These are phyloP conservation scores for Exobasidium rhododendri DNA, from an alignment of 1,284 basidiomycete genomes.

Conservation along the genomic window DNA sequence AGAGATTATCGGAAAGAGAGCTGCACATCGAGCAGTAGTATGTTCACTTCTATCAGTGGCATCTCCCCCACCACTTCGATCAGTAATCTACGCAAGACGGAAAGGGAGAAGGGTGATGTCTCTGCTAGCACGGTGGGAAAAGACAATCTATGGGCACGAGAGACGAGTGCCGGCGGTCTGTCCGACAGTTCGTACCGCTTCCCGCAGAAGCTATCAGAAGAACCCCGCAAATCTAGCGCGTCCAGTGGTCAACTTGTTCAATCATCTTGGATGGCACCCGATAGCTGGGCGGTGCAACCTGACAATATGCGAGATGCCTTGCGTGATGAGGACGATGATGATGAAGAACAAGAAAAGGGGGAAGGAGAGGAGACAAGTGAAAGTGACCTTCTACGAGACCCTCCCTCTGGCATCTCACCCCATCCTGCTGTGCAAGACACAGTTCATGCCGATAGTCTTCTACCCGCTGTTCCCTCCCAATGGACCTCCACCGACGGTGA, in stretches of 20 bases:
- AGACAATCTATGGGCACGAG: not conserved
- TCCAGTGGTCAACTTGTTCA: slow-evolving; percentile 10
- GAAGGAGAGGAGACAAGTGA: not conserved
- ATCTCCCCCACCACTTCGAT: slow-evolving; percentile 43
- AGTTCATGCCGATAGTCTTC: not conserved
- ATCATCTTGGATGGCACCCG: slow-evolving; percentile 52
- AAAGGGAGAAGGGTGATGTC: not conserved
- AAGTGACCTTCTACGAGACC: not conserved
- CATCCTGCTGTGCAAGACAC: not conserved
- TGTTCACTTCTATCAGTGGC: slow-evolving; percentile 21
- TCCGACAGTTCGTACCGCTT: not conserved
- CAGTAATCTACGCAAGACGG: not conserved
- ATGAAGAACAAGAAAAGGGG: not conserved
- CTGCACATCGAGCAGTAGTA: slow-evolving; percentile 4
- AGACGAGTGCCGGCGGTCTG: not conserved
- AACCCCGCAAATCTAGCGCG: slow-evolving; percentile 34
- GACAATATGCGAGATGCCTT: slow-evolving; percentile 34
- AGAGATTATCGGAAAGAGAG: slow-evolving; percentile 5
- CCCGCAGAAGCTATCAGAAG: not conserved
- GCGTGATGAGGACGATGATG: slow-evolving; percentile 34
- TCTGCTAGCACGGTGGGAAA: not conserved
- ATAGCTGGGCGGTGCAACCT: slow-evolving; percentile 53
- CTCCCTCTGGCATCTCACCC: not conserved
- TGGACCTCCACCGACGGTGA: not conserved
- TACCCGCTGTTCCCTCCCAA: not conserved